Percentiles rank a stretch among this genome's conserved stretches.
Evolutionary conservation across 176 grass and related monocot species (phyloP).

Genomic region (Canna indica): DNA sequence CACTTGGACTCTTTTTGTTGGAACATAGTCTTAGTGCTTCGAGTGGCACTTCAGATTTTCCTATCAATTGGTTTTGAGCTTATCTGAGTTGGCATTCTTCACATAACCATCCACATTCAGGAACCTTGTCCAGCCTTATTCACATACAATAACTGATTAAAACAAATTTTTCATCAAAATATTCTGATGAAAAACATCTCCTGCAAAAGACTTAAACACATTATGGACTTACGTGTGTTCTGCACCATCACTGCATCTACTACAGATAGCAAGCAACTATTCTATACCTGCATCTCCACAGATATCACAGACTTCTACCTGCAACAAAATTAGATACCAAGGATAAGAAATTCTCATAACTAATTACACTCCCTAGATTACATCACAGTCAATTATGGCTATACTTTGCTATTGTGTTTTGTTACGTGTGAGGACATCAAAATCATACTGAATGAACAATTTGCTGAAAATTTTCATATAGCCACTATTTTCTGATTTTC

Average conservation of each 20-base stretch:
- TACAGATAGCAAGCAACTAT: slow-evolving; percentile 71
- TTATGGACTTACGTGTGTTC: slow-evolving; percentile 70
- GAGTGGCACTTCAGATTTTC: slow-evolving; percentile 30
- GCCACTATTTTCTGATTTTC: background rate
- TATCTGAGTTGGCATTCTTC: slow-evolving; percentile 78
- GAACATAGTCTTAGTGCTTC: slow-evolving; percentile 20
- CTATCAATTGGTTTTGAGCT: slow-evolving; percentile 38
- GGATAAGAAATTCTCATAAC: background rate
- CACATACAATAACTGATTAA: slow-evolving; percentile 83
- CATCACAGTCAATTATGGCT: too few relatives aligned
- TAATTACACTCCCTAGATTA: background rate
- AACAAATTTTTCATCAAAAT: slow-evolving; percentile 1
- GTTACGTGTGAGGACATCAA: background rate
- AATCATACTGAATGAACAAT: background rate
- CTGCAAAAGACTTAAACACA: background rate
- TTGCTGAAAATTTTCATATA: background rate
- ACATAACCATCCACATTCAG: slow-evolving; percentile 74
- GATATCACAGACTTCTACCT: slow-evolving; percentile 98
- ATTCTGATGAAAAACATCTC: background rate
- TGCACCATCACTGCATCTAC: slow-evolving; percentile 81
- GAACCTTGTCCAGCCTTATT: slow-evolving; percentile 59
- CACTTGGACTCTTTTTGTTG: slow-evolving; percentile 25
- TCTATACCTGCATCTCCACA: slow-evolving; percentile 88
- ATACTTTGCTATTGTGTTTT: too few relatives aligned
- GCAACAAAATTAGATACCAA: background rate